Evolutionary conservation across 306 rosid genomes (phyloP).

Genomic region (Gastrolobium villosum): DNA sequence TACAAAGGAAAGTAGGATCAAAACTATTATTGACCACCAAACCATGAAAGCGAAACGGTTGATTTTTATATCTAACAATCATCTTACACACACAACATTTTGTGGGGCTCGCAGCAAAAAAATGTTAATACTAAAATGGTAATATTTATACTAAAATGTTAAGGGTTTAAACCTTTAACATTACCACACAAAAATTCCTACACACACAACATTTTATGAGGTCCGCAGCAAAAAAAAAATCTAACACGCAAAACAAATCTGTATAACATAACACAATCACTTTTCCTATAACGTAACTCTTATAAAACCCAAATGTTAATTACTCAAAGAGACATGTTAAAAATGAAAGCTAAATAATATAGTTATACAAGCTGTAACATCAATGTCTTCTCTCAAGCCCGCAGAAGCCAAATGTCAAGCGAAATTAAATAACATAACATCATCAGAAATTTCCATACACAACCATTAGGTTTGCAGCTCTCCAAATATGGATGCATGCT

Average conservation of each 20-base stretch:
- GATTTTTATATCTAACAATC: too few relatives aligned
- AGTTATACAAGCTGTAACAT: slow-evolving; percentile 39
- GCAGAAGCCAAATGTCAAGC: slow-evolving; percentile 24
- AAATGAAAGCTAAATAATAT: neutral
- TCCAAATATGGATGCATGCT: slow-evolving; percentile 20
- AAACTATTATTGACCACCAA: neutral
- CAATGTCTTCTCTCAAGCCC: slow-evolving; percentile 20
- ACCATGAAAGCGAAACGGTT: neutral
- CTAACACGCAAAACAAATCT: too few relatives aligned
- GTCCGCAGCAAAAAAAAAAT: too few relatives aligned
- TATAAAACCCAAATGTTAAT: too few relatives aligned
- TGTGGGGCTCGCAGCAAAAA: too few relatives aligned
- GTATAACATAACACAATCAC: too few relatives aligned
- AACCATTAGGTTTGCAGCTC: neutral
- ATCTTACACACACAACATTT: neutral
- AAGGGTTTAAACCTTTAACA: too few relatives aligned
- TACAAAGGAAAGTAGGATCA: neutral
- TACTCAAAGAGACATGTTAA: neutral
- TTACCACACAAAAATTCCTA: too few relatives aligned
- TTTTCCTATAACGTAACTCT: too few relatives aligned
- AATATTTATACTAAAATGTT: too few relatives aligned
- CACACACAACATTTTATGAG: too few relatives aligned
- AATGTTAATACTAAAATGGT: neutral
- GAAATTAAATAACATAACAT: slow-evolving; percentile 31
- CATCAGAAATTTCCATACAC: neutral